A percentile compares a stretch with the other conserved stretches of the same genome.
phyloP scores from a whole-genome alignment of 108 stramenopile genomes.

The Cyclotella baltica region DNA sequence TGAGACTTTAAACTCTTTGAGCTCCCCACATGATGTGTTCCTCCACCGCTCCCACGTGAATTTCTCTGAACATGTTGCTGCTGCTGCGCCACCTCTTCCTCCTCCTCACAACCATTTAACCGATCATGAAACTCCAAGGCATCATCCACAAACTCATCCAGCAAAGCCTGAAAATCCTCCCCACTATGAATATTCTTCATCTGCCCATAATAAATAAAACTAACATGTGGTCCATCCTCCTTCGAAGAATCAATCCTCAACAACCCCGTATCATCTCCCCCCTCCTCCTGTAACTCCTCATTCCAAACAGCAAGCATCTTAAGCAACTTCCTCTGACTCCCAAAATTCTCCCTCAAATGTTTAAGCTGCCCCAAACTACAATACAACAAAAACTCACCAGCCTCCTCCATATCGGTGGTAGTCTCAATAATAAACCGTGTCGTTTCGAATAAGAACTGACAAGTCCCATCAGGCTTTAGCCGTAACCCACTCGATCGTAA shows the following conservation, averaged over 20 bases:
- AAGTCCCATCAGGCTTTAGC: slow-evolving; percentile 44
- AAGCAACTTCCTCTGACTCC: slow-evolving; percentile 20
- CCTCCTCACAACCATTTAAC: slow-evolving; percentile 7
- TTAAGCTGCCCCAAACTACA: slow-evolving; percentile 27
- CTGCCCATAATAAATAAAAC: slow-evolving; percentile 43
- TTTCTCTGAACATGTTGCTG: neutral
- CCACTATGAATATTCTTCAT: slow-evolving; percentile 14
- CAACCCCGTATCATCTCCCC: slow-evolving; percentile 27
- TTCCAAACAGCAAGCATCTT: slow-evolving; percentile 45
- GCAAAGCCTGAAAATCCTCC: slow-evolving; percentile 32
- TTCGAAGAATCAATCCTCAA: slow-evolving; percentile 44
- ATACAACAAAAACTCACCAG: slow-evolving; percentile 38
- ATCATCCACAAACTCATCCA: slow-evolving; percentile 53
- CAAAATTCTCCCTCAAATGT: neutral
- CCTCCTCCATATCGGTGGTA: slow-evolving; percentile 13
- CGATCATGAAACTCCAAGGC: slow-evolving; percentile 31
- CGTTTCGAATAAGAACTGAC: slow-evolving; percentile 40
- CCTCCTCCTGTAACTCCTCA: slow-evolving; percentile 18
- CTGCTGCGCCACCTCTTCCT: too few species aligned
- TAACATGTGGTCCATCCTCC: slow-evolving; percentile 34
- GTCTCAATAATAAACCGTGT: slow-evolving; percentile 33
- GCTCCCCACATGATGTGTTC: slow-evolving; percentile 1
- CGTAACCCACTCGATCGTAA: slow-evolving; percentile 31
- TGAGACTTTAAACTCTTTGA: slow-evolving; percentile 14
- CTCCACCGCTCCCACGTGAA: neutral